Conservation (phyloP, 2,329 filamentous ascomycete genomes). For the Alternaria solani region DNA sequence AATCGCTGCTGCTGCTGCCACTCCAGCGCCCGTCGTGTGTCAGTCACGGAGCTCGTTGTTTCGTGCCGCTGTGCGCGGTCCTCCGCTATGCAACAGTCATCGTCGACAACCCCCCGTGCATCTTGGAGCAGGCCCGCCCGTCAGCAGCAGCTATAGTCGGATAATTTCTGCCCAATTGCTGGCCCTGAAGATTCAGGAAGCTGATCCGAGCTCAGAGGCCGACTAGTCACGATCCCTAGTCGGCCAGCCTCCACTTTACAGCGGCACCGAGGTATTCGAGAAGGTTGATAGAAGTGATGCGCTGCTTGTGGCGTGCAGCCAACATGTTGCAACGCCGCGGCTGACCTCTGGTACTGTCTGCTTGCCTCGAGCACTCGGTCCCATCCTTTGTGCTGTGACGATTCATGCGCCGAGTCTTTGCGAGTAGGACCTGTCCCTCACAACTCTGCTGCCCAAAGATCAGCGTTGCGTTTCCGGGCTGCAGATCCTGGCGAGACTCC, state of each 20-base stretch:
- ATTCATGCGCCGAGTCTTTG: slow-evolving; percentile 2
- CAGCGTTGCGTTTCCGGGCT: slow-evolving; percentile 10
- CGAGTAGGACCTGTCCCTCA: slow-evolving; percentile 1
- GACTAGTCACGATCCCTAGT: slow-evolving; percentile 22
- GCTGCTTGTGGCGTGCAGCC: slow-evolving; percentile 28
- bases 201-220: slow-evolving; percentile 27
- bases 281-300: slow-evolving; percentile 45
- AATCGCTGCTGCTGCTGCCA: slow-evolving; percentile 13
- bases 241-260: slow-evolving; percentile 23
- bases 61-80: slow-evolving; percentile 32
- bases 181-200: slow-evolving; percentile 24
- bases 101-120: slow-evolving; percentile 10
- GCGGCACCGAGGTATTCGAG: slow-evolving; percentile 38
- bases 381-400: not conserved
- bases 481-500: slow-evolving; percentile 16
- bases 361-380: not conserved
- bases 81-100: slow-evolving; percentile 21
- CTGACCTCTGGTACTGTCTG: not conserved
- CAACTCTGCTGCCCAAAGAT: slow-evolving; percentile 17
- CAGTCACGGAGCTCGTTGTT: slow-evolving; percentile 18
- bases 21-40: not conserved
- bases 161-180: slow-evolving; percentile 38
- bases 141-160: slow-evolving; percentile 29
- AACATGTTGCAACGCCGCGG: not conserved
- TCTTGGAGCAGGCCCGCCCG: slow-evolving; percentile 15